Percentiles rank a stretch among this genome's conserved stretches.
These are phyloP conservation scores for Xylaria castorea DNA, from an alignment of 495 filamentous ascomycete species.

Conservation along the genomic window DNA sequence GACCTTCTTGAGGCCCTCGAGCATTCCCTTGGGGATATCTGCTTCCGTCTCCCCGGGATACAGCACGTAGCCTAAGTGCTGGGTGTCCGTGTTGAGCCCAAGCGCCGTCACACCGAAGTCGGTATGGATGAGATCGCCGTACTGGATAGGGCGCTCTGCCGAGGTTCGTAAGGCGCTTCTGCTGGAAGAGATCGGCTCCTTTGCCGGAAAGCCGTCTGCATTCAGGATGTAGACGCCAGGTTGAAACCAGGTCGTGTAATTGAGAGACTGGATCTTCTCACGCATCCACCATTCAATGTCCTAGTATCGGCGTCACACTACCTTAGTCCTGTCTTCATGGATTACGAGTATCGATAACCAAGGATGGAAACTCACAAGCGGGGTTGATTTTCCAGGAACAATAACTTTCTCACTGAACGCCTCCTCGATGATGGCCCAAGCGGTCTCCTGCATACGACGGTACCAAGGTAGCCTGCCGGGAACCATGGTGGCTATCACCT, in stretches of 20 bases:
- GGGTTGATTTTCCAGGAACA: slow-evolving; percentile 49
- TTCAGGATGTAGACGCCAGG: slow-evolving; percentile 50
- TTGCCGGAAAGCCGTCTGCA: slow-evolving; percentile 31
- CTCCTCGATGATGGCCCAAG: slow-evolving; percentile 56
- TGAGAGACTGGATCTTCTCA: slow-evolving; percentile 50
- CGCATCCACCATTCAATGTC: slow-evolving; percentile 59
- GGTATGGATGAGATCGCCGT: slow-evolving; percentile 53
- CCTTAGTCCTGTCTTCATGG: not conserved
- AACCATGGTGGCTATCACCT: slow-evolving; percentile 53
- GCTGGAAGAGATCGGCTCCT: slow-evolving; percentile 1
- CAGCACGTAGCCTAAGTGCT: slow-evolving; percentile 56
- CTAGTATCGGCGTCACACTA: slow-evolving; percentile 23
- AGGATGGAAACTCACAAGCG: slow-evolving; percentile 39
- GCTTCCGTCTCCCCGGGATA: slow-evolving; percentile 48
- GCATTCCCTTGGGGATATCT: slow-evolving; percentile 46
- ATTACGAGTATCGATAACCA: not conserved
- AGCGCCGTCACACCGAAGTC: slow-evolving; percentile 57
- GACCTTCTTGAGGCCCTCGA: slow-evolving; percentile 49
- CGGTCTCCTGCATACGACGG: slow-evolving; percentile 51
- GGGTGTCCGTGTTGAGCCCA: slow-evolving; percentile 57
- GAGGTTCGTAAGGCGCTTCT: not conserved
- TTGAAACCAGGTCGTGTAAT: slow-evolving; percentile 59
- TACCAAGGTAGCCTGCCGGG: slow-evolving; percentile 49
- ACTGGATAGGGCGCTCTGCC: slow-evolving; percentile 42
- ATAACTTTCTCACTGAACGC: slow-evolving; percentile 53